Evolutionary conservation across 371 early-diverging fungal species (phyloP), one percentile per base, ranked within the genome.

Genomic region (Zopfochytrium polystomum): DNA sequence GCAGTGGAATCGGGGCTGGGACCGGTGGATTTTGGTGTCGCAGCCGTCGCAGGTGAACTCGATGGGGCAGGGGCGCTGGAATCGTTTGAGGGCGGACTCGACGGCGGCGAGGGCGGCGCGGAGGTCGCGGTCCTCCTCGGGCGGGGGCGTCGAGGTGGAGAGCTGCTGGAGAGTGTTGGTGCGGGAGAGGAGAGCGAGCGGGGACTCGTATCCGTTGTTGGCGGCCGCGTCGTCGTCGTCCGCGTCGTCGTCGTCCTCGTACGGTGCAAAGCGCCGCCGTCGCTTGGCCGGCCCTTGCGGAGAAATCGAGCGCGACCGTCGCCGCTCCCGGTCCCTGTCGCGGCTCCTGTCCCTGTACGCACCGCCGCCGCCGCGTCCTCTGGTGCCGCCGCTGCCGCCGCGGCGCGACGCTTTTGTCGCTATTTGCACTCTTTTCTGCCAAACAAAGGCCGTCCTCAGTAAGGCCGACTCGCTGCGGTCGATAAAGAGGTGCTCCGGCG

Each of bases 1-100:
- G 20, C 57, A 56, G 27, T 56, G 57, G 29, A 23, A 56, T 45
- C 57, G n/a, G 6, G 46, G 5, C 29, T 6, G 1, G 18, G 15
- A 11, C 7, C 9, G 18, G 18, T 46, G 27, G 30, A 56, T 45
- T 6, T 15, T 11, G 5, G 31, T n/a, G n/a, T 43, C 30, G 44
- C 57, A 56, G 29, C 11, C 13, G 30, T 56, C 57, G 44, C 57
- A 56, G 31, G 30, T 18, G 25, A 45, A 56, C 13, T 23, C 20
- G 30, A 56, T 25, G 26, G 45, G 15, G 9, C 15, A 18, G 6
- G 26, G n/a, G 6, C 11, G 31, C 9, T 23, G 15, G 5, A 23
- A 45, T 30, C 43, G 34, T 18, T n/a, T 20, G 42, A 9, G 9
- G 9, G 55, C 34, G 55, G 43, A 55, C 22, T 33, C 18, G 43